Conservation (phyloP, 805 yeast species). For the Scheffersomyces coipomensis region DNA sequence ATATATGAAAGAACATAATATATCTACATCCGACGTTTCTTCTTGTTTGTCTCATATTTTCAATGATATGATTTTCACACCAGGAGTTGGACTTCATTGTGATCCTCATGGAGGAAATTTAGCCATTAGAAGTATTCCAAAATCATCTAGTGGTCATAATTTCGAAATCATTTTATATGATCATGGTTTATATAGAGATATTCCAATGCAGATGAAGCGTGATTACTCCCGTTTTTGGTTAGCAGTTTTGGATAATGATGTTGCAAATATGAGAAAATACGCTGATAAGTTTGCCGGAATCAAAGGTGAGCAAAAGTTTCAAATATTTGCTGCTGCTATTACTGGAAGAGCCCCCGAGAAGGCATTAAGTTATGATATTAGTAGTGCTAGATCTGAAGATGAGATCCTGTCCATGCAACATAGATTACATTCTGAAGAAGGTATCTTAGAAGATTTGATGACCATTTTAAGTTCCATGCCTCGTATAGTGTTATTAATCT, state of each 20-base stretch:
- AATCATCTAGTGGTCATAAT: slow-evolving; percentile 50
- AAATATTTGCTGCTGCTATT: slow-evolving; percentile 85
- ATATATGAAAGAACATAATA: slow-evolving; percentile 59
- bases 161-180: slow-evolving; percentile 92
- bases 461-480: slow-evolving; percentile 76
- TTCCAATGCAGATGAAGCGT: slow-evolving; percentile 71
- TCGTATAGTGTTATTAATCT: slow-evolving; percentile 74
- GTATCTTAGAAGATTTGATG: slow-evolving; percentile 75
- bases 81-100: slow-evolving; percentile 89
- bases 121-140: slow-evolving; percentile 58
- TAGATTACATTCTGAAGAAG: slow-evolving; percentile 56
- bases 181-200: slow-evolving; percentile 89
- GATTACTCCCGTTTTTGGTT: slow-evolving; percentile 93
- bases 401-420: slow-evolving; percentile 71
- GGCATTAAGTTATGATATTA: slow-evolving; percentile 64
- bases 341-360: slow-evolving; percentile 89
- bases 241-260: slow-evolving; percentile 72
- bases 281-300: slow-evolving; percentile 81
- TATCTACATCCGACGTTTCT: slow-evolving; percentile 77
- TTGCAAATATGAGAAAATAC: slow-evolving; percentile 63
- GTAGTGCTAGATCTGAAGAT: slow-evolving; percentile 47
- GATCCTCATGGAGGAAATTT: slow-evolving; percentile 98
- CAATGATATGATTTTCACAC: slow-evolving; percentile 93
- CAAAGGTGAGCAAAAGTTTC: slow-evolving; percentile 67
- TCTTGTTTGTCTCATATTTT: slow-evolving; percentile 86